Base-by-base conservation (phyloP, 1,284 basidiomycete species). In the Leccinum huronense region DNA sequence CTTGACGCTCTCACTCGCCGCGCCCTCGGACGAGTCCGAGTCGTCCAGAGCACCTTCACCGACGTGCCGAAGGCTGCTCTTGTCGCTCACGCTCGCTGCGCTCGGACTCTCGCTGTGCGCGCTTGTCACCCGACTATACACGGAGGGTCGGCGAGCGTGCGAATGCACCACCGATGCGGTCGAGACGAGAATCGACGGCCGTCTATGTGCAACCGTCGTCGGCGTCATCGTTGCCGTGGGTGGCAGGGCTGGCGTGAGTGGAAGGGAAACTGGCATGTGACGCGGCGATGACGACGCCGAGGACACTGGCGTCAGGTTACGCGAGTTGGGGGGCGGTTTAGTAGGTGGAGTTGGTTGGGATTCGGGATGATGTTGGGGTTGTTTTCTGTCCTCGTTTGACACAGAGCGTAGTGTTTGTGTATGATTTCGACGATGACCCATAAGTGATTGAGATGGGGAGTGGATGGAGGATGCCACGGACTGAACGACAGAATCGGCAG, bases 31-130 rank as follows among this genome's bases (percentile, higher is more conserved):
- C 1, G 87, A 88, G 75, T 91, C 89, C 0, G 88, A 91, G 70
- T 91, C 89, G 66, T 89, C 87, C 10, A 93, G 75, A 2, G 88
- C 88, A 27, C 91, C 90, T 70, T 91, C 90, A 11, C 90, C 91
- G 2, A 89, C 84, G 68, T 90, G 84, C 2, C 83, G 78, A 11
- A 56, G 31, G 38, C 84, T 74, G 63, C 80, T 86, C 36, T 65
- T 67, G 57, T 69, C 75, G 63, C 77, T 80, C 16, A 80, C 78
- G 62, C 75, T 80, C 38, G 78, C 72, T 19, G 61, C 63, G 61
- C 67, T 65, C 0, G 77, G 75, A 51, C 67, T 77, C 48, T 72
- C 69, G 42, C 73, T 76, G 27, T 63, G 70, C 2, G 66, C 56
- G 14, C 66, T 72, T 33, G 57, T 55, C 36, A 71, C 57, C 30